These are phyloP conservation scores for Fusarium clavum DNA, from an alignment of 2,329 filamentous ascomycete species.

Conservation along the genomic window DNA sequence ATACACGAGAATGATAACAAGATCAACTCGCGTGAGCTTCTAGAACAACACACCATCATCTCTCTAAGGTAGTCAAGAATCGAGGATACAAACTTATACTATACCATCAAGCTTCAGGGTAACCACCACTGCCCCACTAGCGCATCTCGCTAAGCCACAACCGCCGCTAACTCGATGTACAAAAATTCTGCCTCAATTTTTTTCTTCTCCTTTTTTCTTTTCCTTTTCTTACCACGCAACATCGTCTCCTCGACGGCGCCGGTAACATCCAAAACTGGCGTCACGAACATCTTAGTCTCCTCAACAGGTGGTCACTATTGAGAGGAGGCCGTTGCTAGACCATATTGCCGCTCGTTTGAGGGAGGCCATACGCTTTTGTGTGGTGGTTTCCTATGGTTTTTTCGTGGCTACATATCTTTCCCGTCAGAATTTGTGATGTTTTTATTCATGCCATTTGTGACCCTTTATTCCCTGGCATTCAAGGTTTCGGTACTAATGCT, in stretches of 20 bases:
- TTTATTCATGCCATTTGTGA: not conserved
- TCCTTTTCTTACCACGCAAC: conserved; percentile 50
- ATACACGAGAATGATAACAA: not conserved
- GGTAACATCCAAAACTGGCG: conserved; percentile 42
- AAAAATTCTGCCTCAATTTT: conserved; percentile 17
- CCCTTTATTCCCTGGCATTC: not conserved
- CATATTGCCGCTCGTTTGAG: conserved; percentile 58
- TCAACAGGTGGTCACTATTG: conserved; percentile 42
- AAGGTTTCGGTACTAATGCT: too few species aligned
- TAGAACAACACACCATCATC: not conserved
- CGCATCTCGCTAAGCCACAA: conserved; percentile 18
- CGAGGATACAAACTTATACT: not conserved
- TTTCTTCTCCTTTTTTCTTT: conserved; percentile 22
- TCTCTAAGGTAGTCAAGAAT: not conserved
- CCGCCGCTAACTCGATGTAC: conserved; percentile 21
- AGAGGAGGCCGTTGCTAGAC: conserved; percentile 52
- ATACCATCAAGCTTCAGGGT: not conserved
- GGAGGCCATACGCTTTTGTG: conserved; percentile 54
- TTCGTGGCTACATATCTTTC: conserved; percentile 54
- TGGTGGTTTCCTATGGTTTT: conserved; percentile 59
- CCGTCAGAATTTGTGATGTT: conserved; percentile 5
- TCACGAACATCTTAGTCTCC: conserved; percentile 37
- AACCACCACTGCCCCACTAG: not conserved
- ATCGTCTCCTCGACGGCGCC: conserved; percentile 43
- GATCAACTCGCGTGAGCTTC: conserved; percentile 23